Base-by-base conservation (phyloP, 495 filamentous ascomycete species). In the Glarea lozoyensis region DNA sequence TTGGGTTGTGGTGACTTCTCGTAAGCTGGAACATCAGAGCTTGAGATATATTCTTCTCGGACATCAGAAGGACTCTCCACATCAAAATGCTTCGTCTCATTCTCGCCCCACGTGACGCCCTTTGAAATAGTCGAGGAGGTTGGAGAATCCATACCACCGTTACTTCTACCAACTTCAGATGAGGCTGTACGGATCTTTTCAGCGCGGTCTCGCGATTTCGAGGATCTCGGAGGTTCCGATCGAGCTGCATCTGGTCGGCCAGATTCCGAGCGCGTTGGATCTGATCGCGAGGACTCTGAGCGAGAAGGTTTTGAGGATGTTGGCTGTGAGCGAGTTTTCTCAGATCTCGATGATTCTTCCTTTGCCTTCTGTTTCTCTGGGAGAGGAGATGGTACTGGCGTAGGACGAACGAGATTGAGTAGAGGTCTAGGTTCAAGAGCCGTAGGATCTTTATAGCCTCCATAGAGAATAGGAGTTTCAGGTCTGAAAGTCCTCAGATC, bases 31-130 rank as follows among this genome's bases (percentile, higher is more conserved):
- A n/a, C n/a, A 20, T 48, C 46, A 21, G 46, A 11, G 10, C 17
- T 41, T 10, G 43, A 48, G 13, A 40, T 16, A 19, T 52, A 45
- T n/a, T 48, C 47, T 53, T 61, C 30, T 55, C 38, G 32, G 48
- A 48, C 19, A 25, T 47, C 43, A 12, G 40, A 71, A n/a, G 76
- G 72, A 39, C 67, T 73, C 37, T 72, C 72, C 13, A 74, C 64
- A 19, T 78, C 74, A 24, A 72, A 78, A 53, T 75, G 75, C 40
- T 78, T 72, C 4, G 72, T 81, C 44, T 75, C 62, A 46, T 76
- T 75, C 30, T 77, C 63, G 22, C 75, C 75, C 77, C 76, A 81
- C 9, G 68, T 76, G 7, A 80, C 66, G 37, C 51, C 73, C 22
- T 74, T 73, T 12, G 69, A 68, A n/a, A 61, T 59, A 23, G 67